Conservation (phyloP, 805 yeast genomes). For the Metschnikowia noctiluminum region DNA sequence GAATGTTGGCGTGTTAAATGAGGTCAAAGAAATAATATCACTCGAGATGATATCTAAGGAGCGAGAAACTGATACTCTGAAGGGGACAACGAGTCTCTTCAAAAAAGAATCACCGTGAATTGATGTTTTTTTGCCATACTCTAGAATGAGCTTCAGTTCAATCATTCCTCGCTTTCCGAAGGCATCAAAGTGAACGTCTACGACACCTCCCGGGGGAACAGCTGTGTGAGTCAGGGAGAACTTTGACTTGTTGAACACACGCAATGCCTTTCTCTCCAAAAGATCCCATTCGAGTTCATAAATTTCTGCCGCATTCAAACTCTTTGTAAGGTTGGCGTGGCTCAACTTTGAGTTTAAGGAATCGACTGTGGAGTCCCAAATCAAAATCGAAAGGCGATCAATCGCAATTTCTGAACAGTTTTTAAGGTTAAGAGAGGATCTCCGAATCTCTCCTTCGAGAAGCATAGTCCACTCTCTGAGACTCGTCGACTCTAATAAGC, state of each 20-base stretch:
- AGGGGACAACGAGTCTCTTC: slow-evolving; percentile 63
- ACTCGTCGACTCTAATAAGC: slow-evolving; percentile 48
- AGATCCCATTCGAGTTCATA: slow-evolving; percentile 74
- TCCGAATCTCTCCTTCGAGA: slow-evolving; percentile 68
- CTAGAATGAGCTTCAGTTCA: slow-evolving; percentile 60
- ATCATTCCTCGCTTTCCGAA: slow-evolving; percentile 73
- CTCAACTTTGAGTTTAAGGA: slow-evolving; percentile 55
- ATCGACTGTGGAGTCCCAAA: slow-evolving; percentile 71
- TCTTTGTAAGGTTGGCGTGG: slow-evolving; percentile 15
- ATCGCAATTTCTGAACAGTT: slow-evolving; percentile 59
- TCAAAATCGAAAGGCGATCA: slow-evolving; percentile 56
- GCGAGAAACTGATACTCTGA: slow-evolving; percentile 66
- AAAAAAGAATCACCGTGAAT: slow-evolving; percentile 28
- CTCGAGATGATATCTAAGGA: slow-evolving; percentile 72
- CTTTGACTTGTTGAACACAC: slow-evolving; percentile 46
- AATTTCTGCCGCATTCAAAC: slow-evolving; percentile 52
- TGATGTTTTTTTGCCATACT: slow-evolving; percentile 46
- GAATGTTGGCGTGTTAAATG: slow-evolving; percentile 22
- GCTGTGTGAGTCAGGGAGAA: slow-evolving; percentile 33
- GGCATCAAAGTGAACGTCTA: slow-evolving; percentile 53
- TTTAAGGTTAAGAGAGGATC: slow-evolving; percentile 48
- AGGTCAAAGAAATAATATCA: slow-evolving; percentile 61
- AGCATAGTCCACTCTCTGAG: slow-evolving; percentile 70
- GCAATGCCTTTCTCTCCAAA: slow-evolving; percentile 54
- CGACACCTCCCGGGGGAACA: slow-evolving; percentile 39